Conservation (phyloP, 2,329 filamentous ascomycete genomes). For the Fusarium cicatricum region DNA sequence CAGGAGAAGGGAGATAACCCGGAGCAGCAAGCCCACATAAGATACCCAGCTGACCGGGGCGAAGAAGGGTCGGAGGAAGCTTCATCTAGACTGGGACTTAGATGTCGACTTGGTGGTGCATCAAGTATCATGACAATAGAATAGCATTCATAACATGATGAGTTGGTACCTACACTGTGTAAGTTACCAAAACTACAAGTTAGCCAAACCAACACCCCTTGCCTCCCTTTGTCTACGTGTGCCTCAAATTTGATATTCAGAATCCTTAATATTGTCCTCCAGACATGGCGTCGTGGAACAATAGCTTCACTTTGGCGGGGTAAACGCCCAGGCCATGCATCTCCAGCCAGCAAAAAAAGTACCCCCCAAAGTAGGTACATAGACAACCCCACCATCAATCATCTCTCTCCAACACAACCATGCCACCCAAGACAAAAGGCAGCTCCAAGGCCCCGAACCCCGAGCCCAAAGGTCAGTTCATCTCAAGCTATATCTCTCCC, state of each 20-base stretch:
- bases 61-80: background rate
- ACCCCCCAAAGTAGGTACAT: constrained; percentile 18
- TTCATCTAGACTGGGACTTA: background rate
- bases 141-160: background rate
- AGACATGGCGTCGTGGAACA: constrained; percentile 22
- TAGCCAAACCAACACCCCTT: background rate
- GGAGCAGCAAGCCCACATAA: background rate
- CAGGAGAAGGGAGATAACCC: background rate
- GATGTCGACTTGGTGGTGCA: background rate
- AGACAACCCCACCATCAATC: constrained; percentile 38
- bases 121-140: constrained; percentile 12
- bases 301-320: constrained; percentile 41
- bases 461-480: constrained; percentile 31
- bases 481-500: background rate
- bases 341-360: constrained; percentile 29
- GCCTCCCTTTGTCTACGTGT: background rate
- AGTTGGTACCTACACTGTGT: background rate
- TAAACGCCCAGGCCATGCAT: constrained; percentile 25
- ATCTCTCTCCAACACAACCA: constrained; percentile 37
- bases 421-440: constrained; percentile 51
- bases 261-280: constrained; percentile 28
- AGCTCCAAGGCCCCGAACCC: constrained; percentile 44
- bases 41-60: background rate
- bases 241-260: background rate
- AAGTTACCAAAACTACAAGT: too few relatives aligned